Base-by-base conservation (phyloP, 148 eudicot genomes). In the Arctostaphylos glauca region DNA sequence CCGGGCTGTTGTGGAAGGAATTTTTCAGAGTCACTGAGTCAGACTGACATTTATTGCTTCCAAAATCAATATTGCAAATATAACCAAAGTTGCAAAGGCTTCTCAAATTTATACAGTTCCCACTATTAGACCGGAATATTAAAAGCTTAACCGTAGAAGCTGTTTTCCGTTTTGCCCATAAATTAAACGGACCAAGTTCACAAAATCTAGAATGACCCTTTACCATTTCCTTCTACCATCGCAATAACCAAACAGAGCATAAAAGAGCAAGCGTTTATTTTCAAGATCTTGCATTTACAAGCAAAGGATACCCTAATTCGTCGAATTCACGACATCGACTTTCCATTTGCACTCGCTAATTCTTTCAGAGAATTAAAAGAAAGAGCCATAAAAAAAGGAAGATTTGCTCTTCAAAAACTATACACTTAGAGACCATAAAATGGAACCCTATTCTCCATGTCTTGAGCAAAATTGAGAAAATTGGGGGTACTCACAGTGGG, bases 401-500 rank as follows among this genome's bases (percentile, higher is more conserved):
- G 8, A 53, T 15, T 3, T 64, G 12, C 25, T 3, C 2, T 64
- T 23, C 0, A 10, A 3, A 23, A 23, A 21, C 12, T 41, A 10
- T 1, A 12, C 41, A 66, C 25, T 66, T 66, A 3, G 71, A 16
- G 25, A 25, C 10, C 25, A 23, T 25, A 66, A 5, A 25, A 7
- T 31, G 6, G 62, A 62, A 46, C 23, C 41, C 48, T 46, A 2
- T 49, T 79, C 3, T 12, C 60, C 44, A 46, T 13, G 9, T 5
- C 10, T 46, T 12, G 23, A 8, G 13, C 48, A 5, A 74, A 47
- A n/a, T 74, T 74, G 13, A 6, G 77, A 47, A 18, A 9, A 46
- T 16, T 16, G 53, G 19, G 70, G 13, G 49, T 47, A 82, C 84
- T 77, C 66, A 88, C 90, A 83, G 89, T 86, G 74, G 89, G 90